Evolutionary conservation across 2,329 filamentous ascomycete genomes (phyloP).

Genomic region (Orbilia quercus): DNA sequence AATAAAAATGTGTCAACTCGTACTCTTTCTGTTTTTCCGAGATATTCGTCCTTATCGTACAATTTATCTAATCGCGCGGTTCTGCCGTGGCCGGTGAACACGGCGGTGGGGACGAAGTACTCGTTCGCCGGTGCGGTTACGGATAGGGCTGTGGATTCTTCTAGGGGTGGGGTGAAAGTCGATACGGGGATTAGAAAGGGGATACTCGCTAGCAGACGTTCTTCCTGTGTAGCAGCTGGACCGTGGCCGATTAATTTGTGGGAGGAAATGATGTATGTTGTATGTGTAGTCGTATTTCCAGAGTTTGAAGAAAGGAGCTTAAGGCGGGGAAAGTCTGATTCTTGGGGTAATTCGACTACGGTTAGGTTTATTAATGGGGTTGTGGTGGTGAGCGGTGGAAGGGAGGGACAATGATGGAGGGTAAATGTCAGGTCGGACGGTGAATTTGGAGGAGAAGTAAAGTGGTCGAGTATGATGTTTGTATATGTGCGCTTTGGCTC

Average conservation of each 20-base stretch:
- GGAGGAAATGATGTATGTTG: slow-evolving; percentile 51
- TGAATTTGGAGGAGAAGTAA: not conserved
- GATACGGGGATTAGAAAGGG: slow-evolving; percentile 49
- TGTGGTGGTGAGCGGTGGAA: slow-evolving; percentile 10
- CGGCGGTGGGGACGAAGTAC: slow-evolving; percentile 24
- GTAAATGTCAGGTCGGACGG: slow-evolving; percentile 5
- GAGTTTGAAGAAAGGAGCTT: not conserved
- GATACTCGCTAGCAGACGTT: slow-evolving; percentile 33
- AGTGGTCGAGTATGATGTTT: slow-evolving; percentile 28
- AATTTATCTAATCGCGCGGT: slow-evolving; percentile 29
- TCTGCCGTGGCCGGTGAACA: slow-evolving; percentile 45
- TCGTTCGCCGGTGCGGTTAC: slow-evolving; percentile 12
- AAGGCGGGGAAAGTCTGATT: slow-evolving; percentile 39
- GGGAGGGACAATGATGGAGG: slow-evolving; percentile 22
- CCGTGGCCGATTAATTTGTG: slow-evolving; percentile 48
- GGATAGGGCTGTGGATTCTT: slow-evolving; percentile 34
- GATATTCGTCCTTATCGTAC: slow-evolving; percentile 28
- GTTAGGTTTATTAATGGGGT: slow-evolving; percentile 13
- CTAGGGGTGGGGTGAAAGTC: slow-evolving; percentile 41
- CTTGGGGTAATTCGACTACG: slow-evolving; percentile 38
- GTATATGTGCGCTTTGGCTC: slow-evolving; percentile 47
- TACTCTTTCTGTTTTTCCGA: slow-evolving; percentile 1
- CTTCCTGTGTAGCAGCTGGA: slow-evolving; percentile 50
- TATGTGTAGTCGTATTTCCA: slow-evolving; percentile 25
- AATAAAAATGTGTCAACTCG: slow-evolving; percentile 36